A percentile compares a stretch with the other conserved stretches of the same genome.
Evolutionary conservation across 2,329 filamentous ascomycete species (phyloP).

Genomic region (Aureobasidium sp.): DNA sequence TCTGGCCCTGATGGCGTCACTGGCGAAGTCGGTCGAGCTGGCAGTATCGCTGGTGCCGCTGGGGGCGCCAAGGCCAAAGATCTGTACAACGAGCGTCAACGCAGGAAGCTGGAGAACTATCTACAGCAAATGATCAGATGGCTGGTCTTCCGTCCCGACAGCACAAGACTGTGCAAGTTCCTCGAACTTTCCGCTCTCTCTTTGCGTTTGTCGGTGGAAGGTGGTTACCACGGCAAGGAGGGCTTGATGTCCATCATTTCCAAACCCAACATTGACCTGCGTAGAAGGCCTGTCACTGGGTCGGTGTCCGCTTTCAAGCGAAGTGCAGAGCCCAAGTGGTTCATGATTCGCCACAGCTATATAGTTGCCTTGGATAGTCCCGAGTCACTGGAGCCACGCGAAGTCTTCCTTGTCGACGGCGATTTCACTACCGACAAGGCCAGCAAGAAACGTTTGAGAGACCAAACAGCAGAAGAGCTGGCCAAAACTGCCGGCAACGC

Average conservation of each 20-base stretch:
- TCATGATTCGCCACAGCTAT: slow-evolving; percentile 94
- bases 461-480: slow-evolving; percentile 50
- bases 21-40: slow-evolving; percentile 18
- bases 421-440: slow-evolving; percentile 69
- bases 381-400: slow-evolving; percentile 97
- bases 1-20: background rate
- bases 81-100: slow-evolving; percentile 69
- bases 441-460: slow-evolving; percentile 47
- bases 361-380: slow-evolving; percentile 97
- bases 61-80: slow-evolving; percentile 33
- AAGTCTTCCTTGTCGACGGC: slow-evolving; percentile 92
- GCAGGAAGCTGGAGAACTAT: slow-evolving; percentile 80
- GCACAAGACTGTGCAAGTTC: slow-evolving; percentile 91
- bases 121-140: slow-evolving; percentile 89
- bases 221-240: slow-evolving; percentile 96
- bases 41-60: slow-evolving; percentile 33
- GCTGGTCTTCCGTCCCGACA: slow-evolving; percentile 93
- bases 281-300: slow-evolving; percentile 13
- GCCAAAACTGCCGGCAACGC: slow-evolving; percentile 54
- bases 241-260: slow-evolving; percentile 89
- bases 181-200: slow-evolving; percentile 89
- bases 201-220: slow-evolving; percentile 86
- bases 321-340: slow-evolving; percentile 91
- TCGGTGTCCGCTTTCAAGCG: slow-evolving; percentile 5
- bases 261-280: slow-evolving; percentile 49